Percentiles rank a stretch among this genome's conserved stretches.
phyloP scores from a whole-genome alignment of 306 rosid genomes.

The Senna siamea region DNA sequence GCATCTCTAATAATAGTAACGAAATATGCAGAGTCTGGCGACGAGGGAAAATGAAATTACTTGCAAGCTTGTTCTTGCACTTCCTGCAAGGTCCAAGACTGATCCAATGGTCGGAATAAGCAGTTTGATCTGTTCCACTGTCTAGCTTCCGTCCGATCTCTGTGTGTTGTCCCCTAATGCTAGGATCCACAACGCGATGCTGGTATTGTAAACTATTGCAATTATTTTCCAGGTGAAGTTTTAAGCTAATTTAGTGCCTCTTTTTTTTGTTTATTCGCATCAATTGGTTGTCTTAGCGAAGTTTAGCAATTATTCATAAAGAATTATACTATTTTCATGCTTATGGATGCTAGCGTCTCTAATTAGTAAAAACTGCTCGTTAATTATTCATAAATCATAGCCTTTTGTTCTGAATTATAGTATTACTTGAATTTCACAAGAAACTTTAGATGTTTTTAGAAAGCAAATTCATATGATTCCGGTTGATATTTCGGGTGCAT shows the following conservation, averaged over 20 bases:
- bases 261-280: neutral
- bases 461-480: neutral
- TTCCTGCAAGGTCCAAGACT: neutral
- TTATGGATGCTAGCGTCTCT: neutral
- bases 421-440: conserved; percentile 10
- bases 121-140: conserved; percentile 1
- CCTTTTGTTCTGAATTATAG: neutral
- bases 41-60: neutral
- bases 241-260: neutral
- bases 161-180: neutral
- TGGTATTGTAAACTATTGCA: neutral
- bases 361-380: neutral
- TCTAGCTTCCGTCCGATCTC: neutral
- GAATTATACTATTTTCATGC: neutral
- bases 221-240: conserved; percentile 30
- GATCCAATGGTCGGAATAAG: neutral
- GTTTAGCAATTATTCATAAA: neutral
- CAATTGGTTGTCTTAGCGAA: neutral
- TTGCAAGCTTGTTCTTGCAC: neutral
- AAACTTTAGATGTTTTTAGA: neutral
- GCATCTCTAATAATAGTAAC: neutral
- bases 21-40: neutral
- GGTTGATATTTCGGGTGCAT: neutral
- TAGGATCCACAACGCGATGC: neutral
- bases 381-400: neutral